Base-by-base conservation (phyloP, 129 eudicot species). In the Flaveria brownii region DNA sequence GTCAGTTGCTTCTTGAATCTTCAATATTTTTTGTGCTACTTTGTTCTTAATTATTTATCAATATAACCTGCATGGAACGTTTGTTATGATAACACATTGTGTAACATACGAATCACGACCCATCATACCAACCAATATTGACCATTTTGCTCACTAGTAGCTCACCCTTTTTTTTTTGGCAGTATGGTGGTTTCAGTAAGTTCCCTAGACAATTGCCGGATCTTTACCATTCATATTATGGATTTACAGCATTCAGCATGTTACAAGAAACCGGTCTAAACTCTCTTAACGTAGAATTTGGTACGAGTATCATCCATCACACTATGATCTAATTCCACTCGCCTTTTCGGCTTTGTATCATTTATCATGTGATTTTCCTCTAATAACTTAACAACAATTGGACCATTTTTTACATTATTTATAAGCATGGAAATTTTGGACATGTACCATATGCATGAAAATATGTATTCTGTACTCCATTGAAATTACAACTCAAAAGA, bases 141-240 rank as follows among this genome's bases (percentile, higher is more conserved):
- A 11, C 10, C 2, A 41, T 2, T 13, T 61, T 61, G 14, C 2
- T 4, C 36, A 9, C 15, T 56, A 18, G 0, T 3, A 18, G 25
- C 56, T 28, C 33, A 28, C 33, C 33, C 4, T 28, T 5, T 36
- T 36, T 64, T 75, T 4, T 78, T 63, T 84, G 6, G 54, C 87
- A 95, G 97, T 91, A 89, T 74, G 97, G 99, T 74, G 99, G 99
- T 81, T 95, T 91, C 86, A 91, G 99, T 72, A 95, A 95, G 82
- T 87, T 82, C 77, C 96, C 99, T 3, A 72, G 87, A 54, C 70
- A 86, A 63, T 78, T 89, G 39, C 96, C 99, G 61, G 99, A 95
- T 88, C 86, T 91, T 54, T 95, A 95, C 77, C 99, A 95, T 83
- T 86, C 99, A 4, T 91, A 91, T 71, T 95, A 95, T 26, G 97